Base-by-base conservation (phyloP, 768 basidiomycete genomes). In the Kwoniella newhampshirensis region DNA sequence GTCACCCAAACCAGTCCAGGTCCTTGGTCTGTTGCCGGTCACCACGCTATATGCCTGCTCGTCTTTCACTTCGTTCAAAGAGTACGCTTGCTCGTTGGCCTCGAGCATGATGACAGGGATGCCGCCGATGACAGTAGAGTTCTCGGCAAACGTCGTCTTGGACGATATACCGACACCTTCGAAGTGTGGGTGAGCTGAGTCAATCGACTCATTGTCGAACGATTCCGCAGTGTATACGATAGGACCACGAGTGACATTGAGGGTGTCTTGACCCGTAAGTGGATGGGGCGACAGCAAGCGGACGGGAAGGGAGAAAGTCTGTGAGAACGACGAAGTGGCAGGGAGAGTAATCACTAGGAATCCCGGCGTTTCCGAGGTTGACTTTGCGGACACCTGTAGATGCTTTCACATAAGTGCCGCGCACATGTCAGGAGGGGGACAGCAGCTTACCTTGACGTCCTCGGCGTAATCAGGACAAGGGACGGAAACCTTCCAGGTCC, bases 191-290 rank as follows among this genome's bases (percentile, higher is more conserved):
- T 66, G 53, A 7, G 8, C 23, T 8, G 15, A 20, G 23, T 69
- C 67, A 49, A 69, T 21, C 9, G 27, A 21, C 13, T 40, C 36
- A 43, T 69, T 69, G 41, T 69, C 67, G 40, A 59, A 32, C 4
- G 59, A 53, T 35, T 69, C 67, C 27, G 67, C 67, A 0, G 56
- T 54, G 51, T 66, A 69, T 13, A 69, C 54, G 47, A 69, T 69
- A 1, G 67, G 67, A n/a, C 67, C 67, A 6, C 67, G 55, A 5
- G 56, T 28, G 23, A 69, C 63, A 2, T 59, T 66, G 17, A 69
- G 25, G 17, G 62, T 66, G 39, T 66, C 67, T 26, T 63, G 64
- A 6, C 52, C 43, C 6, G 64, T 61, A 17, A 36, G 13, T 4
- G 65, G 59, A 43, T 66, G 64, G n/a, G 62, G 46, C 3, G 55